Base-by-base conservation (phyloP, 345 rosid species). In the Pistacia integerrima region DNA sequence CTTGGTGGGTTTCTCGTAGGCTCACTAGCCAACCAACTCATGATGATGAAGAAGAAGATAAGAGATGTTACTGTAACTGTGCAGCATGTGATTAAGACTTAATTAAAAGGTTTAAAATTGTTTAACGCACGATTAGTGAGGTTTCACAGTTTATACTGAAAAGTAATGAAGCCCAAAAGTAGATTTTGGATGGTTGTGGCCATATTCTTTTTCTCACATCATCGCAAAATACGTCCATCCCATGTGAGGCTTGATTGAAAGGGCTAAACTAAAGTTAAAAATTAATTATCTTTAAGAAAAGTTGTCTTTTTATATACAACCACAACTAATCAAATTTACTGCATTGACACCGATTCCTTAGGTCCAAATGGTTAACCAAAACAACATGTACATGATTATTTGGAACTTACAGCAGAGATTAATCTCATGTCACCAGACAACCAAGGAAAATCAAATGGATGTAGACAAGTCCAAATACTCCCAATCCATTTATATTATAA, bases 81-180 rank as follows among this genome's bases (percentile, higher is more conserved):
- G 44, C 46, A 17, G 67, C 76, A 61, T 73, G 76, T 61, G 76
- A 61, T 16, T 44, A 16, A 28, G 46, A n/a, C 44, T 35, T 36
- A 20, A 67, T 11, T 17, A 12, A 20, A 16, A 5, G 41, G 13
- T 48, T 10, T 20, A 28, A 48, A 67, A 36, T 51, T 25, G 58
- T 25, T 67, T 22, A 9, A 49, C 13, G 8, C 13, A 9, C 13
- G n/a, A 54, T 54, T 13, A 54, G 18, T 54, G 57, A 13, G 57
- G 57, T 30, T 30, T 30, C 33, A 30, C 33, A 30, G 33, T 30
- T 30, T 30, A 25, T 25, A 25, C 25, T 25, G 25, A 25, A 25
- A 25, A 25, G 25, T 1, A 25, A 0, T 25, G 25, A 25, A 25
- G 25, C 25, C 25, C 25, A 25, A 25, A 25, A 25, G 25, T 25